Conservation (phyloP, 192 early-diverging fungal species). For the Lobosporangium transversale region DNA sequence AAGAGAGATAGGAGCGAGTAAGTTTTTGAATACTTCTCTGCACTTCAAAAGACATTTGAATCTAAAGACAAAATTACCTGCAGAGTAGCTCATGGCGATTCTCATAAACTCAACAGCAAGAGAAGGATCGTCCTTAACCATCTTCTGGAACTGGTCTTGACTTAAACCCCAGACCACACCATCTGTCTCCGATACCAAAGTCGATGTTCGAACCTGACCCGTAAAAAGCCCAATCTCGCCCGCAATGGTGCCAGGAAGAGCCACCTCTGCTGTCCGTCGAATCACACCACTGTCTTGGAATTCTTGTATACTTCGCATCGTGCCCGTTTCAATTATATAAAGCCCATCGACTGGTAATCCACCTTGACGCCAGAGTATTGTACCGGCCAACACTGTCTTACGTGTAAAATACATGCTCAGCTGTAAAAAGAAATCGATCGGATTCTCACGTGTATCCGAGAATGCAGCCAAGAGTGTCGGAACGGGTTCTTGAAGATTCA, state of each 20-base stretch:
- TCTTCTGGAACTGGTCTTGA: slow-evolving; percentile 69
- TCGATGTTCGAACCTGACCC: slow-evolving; percentile 60
- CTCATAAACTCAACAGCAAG: slow-evolving; percentile 81
- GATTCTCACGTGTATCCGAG: slow-evolving; percentile 65
- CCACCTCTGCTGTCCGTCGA: slow-evolving; percentile 72
- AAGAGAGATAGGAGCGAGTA: background rate
- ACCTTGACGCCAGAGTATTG: slow-evolving; percentile 75
- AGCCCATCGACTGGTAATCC: slow-evolving; percentile 66
- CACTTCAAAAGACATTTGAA: background rate
- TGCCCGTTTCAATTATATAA: slow-evolving; percentile 82
- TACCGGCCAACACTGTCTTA: slow-evolving; percentile 60
- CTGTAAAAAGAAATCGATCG: slow-evolving; percentile 63
- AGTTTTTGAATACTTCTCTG: background rate
- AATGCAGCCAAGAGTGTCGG: slow-evolving; percentile 70
- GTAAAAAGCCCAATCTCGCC: slow-evolving; percentile 89
- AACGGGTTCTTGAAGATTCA: slow-evolving; percentile 61
- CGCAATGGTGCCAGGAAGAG: slow-evolving; percentile 90
- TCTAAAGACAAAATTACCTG: slow-evolving; percentile 56
- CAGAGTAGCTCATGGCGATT: slow-evolving; percentile 78
- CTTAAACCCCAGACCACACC: slow-evolving; percentile 80
- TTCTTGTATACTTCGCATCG: slow-evolving; percentile 51
- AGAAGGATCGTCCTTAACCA: slow-evolving; percentile 74
- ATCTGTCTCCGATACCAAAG: slow-evolving; percentile 70
- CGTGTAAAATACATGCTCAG: slow-evolving; percentile 75
- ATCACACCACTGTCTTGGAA: slow-evolving; percentile 43